phyloP scores from a whole-genome alignment of 225 moss, liverwort and hornwort genomes.

The Lunularia cruciata region DNA sequence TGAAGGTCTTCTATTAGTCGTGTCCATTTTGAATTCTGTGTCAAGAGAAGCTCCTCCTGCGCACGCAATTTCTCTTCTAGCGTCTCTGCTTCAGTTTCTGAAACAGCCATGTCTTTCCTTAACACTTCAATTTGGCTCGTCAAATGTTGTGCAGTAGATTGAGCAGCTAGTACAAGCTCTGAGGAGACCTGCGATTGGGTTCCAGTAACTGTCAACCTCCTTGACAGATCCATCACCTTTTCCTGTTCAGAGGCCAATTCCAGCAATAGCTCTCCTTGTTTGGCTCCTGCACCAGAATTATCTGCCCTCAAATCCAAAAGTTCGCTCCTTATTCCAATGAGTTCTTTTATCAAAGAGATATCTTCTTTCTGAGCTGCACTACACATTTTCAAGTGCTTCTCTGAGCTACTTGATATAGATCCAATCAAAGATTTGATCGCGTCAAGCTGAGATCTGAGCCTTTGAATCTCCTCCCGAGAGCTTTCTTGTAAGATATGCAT shows the following conservation, averaged over 20 bases:
- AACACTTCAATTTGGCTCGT: constrained; percentile 27
- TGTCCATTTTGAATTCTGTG: constrained; percentile 31
- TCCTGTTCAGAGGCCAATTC: constrained; percentile 22
- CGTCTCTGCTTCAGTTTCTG: constrained; percentile 25
- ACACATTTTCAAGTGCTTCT: neutral
- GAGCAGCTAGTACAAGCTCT: constrained; percentile 21
- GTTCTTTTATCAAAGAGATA: constrained; percentile 1
- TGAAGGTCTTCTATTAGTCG: constrained; percentile 31
- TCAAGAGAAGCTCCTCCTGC: constrained; percentile 35
- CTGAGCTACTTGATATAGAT: neutral
- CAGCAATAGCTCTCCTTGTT: constrained; percentile 8
- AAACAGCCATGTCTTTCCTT: constrained; percentile 12
- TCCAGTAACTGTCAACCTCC: constrained; percentile 26
- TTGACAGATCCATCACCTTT: constrained; percentile 17
- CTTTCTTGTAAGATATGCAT: constrained; percentile 18
- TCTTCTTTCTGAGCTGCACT: neutral
- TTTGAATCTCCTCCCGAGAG: constrained; percentile 24
- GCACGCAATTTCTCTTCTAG: constrained; percentile 19
- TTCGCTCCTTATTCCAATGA: constrained; percentile 19
- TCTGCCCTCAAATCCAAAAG: constrained; percentile 11
- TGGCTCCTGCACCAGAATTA: constrained; percentile 15
- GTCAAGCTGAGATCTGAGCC: constrained; percentile 20
- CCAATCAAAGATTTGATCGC: constrained; percentile 15
- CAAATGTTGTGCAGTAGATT: constrained; percentile 18
- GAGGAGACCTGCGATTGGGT: constrained; percentile 21